phyloP scores from a whole-genome alignment of 2,329 filamentous ascomycete species.

The Thelonectria olida region DNA sequence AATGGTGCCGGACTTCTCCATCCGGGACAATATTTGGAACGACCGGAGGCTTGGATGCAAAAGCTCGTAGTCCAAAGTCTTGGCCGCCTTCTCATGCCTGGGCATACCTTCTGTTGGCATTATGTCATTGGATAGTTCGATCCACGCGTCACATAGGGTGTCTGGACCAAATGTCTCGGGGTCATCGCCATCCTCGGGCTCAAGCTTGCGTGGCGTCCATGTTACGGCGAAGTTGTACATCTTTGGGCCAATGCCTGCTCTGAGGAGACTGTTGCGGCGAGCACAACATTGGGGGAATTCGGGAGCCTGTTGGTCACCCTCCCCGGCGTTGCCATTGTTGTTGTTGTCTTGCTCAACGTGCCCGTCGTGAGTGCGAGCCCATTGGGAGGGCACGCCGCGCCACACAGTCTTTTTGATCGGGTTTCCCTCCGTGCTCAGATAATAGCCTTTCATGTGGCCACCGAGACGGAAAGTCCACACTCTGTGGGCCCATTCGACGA shows the following conservation, averaged over 20 bases:
- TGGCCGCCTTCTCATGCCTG: no score
- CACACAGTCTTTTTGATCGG: conserved; percentile 16
- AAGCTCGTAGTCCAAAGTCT: background rate
- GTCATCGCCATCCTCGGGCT: conserved; percentile 16
- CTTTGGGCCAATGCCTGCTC: conserved; percentile 6
- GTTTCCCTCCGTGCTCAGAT: conserved; percentile 17
- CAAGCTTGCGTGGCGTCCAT: conserved; percentile 21
- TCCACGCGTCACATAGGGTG: conserved; percentile 1
- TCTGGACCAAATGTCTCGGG: background rate
- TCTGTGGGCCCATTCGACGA: conserved; percentile 24
- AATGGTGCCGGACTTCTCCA: background rate
- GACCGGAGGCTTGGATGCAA: conserved; percentile 3
- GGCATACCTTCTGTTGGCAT: background rate
- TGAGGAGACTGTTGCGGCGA: background rate
- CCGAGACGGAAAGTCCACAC: conserved; percentile 27
- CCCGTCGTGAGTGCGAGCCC: background rate
- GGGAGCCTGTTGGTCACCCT: no score
- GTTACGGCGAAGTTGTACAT: conserved; percentile 25
- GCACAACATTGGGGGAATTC: no score
- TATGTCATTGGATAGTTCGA: conserved; percentile 6
- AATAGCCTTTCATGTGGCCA: conserved; percentile 24
- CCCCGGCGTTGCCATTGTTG: no score
- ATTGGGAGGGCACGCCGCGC: conserved; percentile 12
- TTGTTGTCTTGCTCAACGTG: background rate
- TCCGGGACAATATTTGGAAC: background rate